Evolutionary conservation across 148 eudicot species (phyloP).

Genomic region (Vaccinium myrtillus): DNA sequence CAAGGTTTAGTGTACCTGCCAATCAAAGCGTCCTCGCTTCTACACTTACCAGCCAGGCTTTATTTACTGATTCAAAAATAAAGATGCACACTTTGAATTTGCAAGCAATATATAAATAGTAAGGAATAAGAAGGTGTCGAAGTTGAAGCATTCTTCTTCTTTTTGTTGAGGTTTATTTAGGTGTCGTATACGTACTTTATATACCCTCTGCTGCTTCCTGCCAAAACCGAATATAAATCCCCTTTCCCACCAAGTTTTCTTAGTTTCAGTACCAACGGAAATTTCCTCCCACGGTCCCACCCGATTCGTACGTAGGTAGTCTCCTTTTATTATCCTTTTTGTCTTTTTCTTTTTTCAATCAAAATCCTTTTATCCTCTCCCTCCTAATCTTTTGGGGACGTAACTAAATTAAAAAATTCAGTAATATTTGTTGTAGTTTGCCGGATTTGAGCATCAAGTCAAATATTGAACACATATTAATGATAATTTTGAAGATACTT

Average conservation of each 20-base stretch:
- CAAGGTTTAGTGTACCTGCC: background rate
- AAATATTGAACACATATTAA: no score
- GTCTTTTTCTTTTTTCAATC: background rate
- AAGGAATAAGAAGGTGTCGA: background rate
- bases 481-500: no score
- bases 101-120: background rate
- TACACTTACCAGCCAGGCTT: background rate
- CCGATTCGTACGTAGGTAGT: background rate
- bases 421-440: no score
- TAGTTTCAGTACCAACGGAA: background rate
- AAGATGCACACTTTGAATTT: background rate
- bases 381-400: no score
- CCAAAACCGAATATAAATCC: background rate
- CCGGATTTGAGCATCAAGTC: no score
- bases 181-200: background rate
- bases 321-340: background rate
- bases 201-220: background rate
- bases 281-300: background rate
- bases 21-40: constrained; percentile 17
- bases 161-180: background rate
- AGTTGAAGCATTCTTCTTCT: background rate
- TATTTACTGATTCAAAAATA: no score
- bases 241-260: background rate
- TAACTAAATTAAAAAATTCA: no score
- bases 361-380: no score